Evolutionary conservation across 2,329 filamentous ascomycete species (phyloP), one percentile per base, ranked within the genome.

Genomic region (Cladosporium sp.): DNA sequence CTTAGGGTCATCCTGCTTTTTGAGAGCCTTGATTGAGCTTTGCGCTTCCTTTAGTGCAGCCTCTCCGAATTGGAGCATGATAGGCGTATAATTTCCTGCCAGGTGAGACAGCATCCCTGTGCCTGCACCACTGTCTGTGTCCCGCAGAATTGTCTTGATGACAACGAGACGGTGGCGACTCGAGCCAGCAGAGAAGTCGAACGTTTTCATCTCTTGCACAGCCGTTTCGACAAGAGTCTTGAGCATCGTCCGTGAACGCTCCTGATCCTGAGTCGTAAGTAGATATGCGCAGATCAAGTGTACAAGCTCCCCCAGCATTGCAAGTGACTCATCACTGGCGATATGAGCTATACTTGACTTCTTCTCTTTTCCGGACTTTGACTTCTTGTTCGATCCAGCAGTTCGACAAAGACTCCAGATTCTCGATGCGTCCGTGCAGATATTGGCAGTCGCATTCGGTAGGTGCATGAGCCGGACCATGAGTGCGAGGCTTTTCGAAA

Each of bases 191-290:
- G 22, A 7, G 18, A 40, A 37, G 12, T 41, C 37, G 5, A 18
- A 17, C 7, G 27, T 22, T 19, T 22, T 15, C 7, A 19, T 41
- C n/a, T 40, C 37, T 12, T 40, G n/a, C 12, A 41, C 8, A 6
- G 15, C 37, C 7, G 13, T 22, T 36, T 41, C 11, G 17, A 48
- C 27, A 24, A 48, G n/a, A 24, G 9, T 27, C 13, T 41, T 27
- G 17, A 48, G 18, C 27, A 41, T 18, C 4, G 32, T 27, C 12
- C 45, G 52, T n/a, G 55, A 57, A 11, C 55, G 55, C 19, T 54
- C 54, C 45, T 60, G 58, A 9, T 60, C 56, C 40, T 55, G 53
- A 3, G 55, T 59, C 8, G 49, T 41, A 4, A 59, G 30, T 6
- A 59, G 43, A 27, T 56, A 56, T 17, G 41, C 30, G 27, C 50